Conservation (phyloP, 1,139 yeast genomes). For the Pichia sp. region DNA sequence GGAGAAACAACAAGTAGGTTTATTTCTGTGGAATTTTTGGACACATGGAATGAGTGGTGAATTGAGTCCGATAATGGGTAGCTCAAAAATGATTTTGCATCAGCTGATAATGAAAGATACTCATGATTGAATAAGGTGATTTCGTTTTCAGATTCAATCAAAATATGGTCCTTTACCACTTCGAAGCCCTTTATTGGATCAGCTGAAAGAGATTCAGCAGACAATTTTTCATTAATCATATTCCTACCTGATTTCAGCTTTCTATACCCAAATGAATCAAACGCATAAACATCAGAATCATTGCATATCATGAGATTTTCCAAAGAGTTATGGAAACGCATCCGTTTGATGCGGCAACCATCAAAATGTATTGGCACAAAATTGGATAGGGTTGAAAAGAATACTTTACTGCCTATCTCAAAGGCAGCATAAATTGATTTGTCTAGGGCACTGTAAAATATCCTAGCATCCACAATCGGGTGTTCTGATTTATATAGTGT, state of each 20-base stretch:
- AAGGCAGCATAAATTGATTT: not conserved
- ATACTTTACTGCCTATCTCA: not conserved
- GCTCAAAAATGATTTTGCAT: constrained; percentile 15
- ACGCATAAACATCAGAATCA: constrained; percentile 4
- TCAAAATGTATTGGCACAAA: not conserved
- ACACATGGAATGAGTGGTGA: constrained; percentile 11
- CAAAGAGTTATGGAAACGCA: constrained; percentile 4
- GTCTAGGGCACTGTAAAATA: not conserved
- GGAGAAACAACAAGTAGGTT: constrained; percentile 20
- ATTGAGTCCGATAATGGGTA: not conserved
- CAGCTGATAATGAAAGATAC: constrained; percentile 18
- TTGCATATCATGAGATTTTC: constrained; percentile 11
- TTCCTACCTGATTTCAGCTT: not conserved
- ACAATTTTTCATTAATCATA: constrained; percentile 5
- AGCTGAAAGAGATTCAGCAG: constrained; percentile 9
- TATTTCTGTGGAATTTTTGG: constrained; percentile 22
- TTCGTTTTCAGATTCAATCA: constrained; percentile 1
- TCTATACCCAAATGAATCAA: constrained; percentile 2
- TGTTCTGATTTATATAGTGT: not conserved
- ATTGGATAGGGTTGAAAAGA: not conserved
- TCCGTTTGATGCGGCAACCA: constrained; percentile 1
- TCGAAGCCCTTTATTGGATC: constrained; percentile 5
- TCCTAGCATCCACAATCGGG: not conserved
- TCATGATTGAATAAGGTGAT: constrained; percentile 9
- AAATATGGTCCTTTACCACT: constrained; percentile 6